Evolutionary conservation across 257 asterid species (phyloP).

Genomic region (Anisodus tanguticus): DNA sequence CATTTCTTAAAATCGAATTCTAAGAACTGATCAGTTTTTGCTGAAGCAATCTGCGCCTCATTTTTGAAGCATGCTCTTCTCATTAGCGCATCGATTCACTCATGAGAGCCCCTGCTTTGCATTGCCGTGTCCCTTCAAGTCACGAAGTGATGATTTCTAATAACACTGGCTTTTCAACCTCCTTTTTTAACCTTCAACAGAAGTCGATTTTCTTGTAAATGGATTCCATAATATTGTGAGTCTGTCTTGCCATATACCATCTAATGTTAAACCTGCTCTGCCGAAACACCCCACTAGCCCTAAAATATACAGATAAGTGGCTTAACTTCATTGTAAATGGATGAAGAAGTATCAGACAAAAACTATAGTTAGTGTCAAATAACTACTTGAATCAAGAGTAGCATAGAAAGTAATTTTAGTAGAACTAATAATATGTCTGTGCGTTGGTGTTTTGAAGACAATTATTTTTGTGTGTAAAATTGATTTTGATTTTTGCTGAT

Average conservation of each 20-base stretch:
- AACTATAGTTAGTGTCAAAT: background rate
- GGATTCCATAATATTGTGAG: background rate
- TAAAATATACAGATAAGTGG: background rate
- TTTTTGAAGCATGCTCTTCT: background rate
- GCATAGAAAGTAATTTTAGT: conserved; percentile 9
- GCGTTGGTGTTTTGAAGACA: background rate
- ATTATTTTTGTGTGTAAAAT: background rate
- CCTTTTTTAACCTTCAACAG: background rate
- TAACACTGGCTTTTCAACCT: conserved; percentile 9
- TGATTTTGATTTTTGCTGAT: background rate
- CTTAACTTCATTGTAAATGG: background rate
- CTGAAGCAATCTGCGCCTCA: background rate
- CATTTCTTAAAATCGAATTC: background rate
- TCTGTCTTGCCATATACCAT: conserved; percentile 1
- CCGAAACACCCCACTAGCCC: background rate
- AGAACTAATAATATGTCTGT: background rate
- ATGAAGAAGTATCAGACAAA: conserved; percentile 4
- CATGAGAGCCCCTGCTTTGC: background rate
- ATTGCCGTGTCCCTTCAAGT: background rate
- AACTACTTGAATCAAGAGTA: conserved; percentile 7
- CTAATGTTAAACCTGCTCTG: background rate
- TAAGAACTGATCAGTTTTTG: background rate
- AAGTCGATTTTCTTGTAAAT: background rate
- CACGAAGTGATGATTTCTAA: background rate
- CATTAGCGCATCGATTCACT: background rate